Evolutionary conservation across 2,329 filamentous ascomycete species (phyloP).

Genomic region (Aspergillus candidus): DNA sequence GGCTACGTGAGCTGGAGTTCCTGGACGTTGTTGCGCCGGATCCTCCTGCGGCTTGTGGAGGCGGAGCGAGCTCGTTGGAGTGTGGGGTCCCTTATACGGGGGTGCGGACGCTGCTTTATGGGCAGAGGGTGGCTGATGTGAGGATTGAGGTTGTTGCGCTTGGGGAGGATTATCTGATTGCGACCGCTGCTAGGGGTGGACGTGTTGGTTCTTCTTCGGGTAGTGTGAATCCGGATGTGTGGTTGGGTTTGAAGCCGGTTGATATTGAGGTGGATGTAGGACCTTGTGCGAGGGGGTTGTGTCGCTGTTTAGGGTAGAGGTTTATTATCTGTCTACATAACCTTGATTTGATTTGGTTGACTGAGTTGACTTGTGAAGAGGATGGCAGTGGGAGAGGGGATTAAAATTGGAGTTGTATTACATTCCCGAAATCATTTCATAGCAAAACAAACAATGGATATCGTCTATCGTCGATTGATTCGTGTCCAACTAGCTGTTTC

Average conservation of each 20-base stretch:
- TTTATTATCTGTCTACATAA: no score
- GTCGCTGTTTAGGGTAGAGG: conserved; percentile 24
- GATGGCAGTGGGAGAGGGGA: no score
- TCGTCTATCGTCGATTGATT: no score
- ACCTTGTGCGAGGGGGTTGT: conserved; percentile 36
- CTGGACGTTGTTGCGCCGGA: conserved; percentile 49
- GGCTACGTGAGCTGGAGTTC: conserved; percentile 58
- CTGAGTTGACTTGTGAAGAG: no score
- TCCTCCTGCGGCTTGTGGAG: conserved; percentile 6
- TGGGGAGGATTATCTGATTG: conserved; percentile 54
- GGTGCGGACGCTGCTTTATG: conserved; percentile 47
- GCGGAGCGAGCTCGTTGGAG: conserved; percentile 4
- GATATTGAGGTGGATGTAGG: conserved; percentile 44
- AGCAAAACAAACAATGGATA: no score
- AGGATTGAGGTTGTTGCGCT: conserved; percentile 54
- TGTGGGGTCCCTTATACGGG: conserved; percentile 36
- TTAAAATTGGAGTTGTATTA: no score
- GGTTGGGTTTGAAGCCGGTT: conserved; percentile 38
- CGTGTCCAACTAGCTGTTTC: no score
- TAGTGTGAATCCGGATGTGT: conserved; percentile 19
- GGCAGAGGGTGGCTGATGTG: conserved; percentile 45
- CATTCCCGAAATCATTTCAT: no score
- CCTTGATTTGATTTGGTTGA: no score
- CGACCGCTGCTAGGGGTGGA: conserved; percentile 46
- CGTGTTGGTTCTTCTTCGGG: conserved; percentile 20